These are phyloP conservation scores for Actinomortierella ambigua DNA, from an alignment of 371 early-diverging fungal species.

Conservation along the genomic window DNA sequence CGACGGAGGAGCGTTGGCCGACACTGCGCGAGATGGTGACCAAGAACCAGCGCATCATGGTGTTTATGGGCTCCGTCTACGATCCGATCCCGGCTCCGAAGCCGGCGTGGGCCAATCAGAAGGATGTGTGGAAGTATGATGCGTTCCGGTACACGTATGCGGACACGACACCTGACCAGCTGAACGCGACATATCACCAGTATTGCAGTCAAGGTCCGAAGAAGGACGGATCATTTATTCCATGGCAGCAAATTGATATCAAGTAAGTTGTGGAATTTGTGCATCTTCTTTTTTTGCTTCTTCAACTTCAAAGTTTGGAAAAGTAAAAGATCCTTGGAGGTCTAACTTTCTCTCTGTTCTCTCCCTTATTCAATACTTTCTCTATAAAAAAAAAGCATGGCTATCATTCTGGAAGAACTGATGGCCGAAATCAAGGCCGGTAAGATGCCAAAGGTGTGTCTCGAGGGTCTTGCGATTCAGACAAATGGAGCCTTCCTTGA, in stretches of 20 bases:
- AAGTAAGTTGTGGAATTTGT: slow-evolving; percentile 20
- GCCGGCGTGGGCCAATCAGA: slow-evolving; percentile 31
- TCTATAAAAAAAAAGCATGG: too few relatives aligned
- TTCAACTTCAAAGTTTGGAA: too few relatives aligned
- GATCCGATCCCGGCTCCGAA: slow-evolving; percentile 26
- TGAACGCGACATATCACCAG: slow-evolving; percentile 27
- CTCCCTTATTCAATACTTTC: neutral
- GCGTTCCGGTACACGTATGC: slow-evolving; percentile 22
- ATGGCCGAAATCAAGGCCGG: slow-evolving; percentile 19
- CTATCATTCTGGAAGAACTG: slow-evolving; percentile 19
- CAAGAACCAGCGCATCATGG: slow-evolving; percentile 34
- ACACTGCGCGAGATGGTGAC: slow-evolving; percentile 45
- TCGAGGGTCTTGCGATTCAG: slow-evolving; percentile 24
- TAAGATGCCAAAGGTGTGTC: slow-evolving; percentile 29
- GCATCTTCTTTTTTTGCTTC: too few relatives aligned
- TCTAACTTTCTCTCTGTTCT: neutral
- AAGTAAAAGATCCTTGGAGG: too few relatives aligned
- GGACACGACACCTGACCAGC: slow-evolving; percentile 15
- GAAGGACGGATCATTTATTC: slow-evolving; percentile 26
- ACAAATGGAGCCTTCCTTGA: slow-evolving; percentile 27
- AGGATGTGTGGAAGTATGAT: slow-evolving; percentile 40
- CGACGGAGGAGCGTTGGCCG: slow-evolving; percentile 25
- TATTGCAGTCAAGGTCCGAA: slow-evolving; percentile 27
- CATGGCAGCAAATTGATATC: slow-evolving; percentile 46
- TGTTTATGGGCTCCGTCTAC: slow-evolving; percentile 33